phyloP scores from a whole-genome alignment of 352 stramenopile genomes.

The Pythium biforme region DNA sequence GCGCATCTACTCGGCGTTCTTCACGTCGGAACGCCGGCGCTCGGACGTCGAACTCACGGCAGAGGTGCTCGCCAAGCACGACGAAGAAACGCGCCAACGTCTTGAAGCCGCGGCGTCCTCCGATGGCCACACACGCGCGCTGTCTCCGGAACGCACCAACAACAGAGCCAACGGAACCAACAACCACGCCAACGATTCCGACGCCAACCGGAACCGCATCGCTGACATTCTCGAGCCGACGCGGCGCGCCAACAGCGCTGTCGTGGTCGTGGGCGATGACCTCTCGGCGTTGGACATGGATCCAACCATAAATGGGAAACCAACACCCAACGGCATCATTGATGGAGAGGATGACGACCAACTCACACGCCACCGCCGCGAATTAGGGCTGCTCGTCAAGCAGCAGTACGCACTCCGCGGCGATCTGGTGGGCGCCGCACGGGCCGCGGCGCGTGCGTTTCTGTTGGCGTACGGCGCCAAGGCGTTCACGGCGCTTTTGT shows the following conservation, averaged over 20 bases:
- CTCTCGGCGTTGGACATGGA: constrained; percentile 7
- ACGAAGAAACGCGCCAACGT: constrained; percentile 36
- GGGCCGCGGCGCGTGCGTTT: constrained; percentile 42
- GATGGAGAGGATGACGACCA: neutral
- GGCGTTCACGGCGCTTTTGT: constrained; percentile 73
- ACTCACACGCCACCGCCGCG: constrained; percentile 4
- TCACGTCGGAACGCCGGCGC: constrained; percentile 50
- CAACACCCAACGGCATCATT: too few relatives aligned
- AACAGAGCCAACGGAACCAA: neutral
- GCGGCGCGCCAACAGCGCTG: constrained; percentile 1
- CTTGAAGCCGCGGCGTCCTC: neutral
- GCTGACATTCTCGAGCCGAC: constrained; percentile 9
- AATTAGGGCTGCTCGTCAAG: constrained; percentile 11
- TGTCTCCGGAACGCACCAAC: neutral
- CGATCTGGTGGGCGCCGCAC: constrained; percentile 32
- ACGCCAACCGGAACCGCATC: neutral
- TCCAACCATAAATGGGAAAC: too few relatives aligned
- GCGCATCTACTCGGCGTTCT: constrained; percentile 87
- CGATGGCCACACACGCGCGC: too few relatives aligned
- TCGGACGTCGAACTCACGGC: constrained; percentile 49
- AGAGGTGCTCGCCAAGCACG: constrained; percentile 62
- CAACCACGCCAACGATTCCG: constrained; percentile 3
- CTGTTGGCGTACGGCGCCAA: constrained; percentile 80
- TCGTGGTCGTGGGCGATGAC: constrained; percentile 11
- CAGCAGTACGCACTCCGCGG: constrained; percentile 10